A percentile compares a stretch with the other conserved stretches of the same genome.
Conservation (phyloP, 2,329 filamentous ascomycete genomes). For the Penicillium sp. region DNA sequence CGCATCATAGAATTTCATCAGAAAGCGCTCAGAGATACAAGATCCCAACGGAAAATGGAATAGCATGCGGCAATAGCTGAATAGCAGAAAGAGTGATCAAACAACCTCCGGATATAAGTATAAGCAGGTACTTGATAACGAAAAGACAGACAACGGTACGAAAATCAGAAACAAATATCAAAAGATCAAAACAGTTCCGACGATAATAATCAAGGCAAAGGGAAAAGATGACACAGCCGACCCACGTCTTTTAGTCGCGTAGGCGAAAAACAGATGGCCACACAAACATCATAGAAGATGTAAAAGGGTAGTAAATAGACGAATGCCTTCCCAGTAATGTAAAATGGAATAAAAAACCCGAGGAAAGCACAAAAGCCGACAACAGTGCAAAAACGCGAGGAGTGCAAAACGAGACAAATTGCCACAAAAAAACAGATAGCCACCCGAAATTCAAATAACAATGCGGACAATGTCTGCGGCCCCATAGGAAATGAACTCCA, state of each 20-base stretch:
- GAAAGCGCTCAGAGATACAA: conserved; percentile 13
- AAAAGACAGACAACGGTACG: conserved; percentile 15
- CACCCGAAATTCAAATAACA: conserved; percentile 27
- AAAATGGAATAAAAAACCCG: conserved; percentile 12
- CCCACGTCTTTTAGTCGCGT: conserved; percentile 21
- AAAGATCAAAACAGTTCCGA: not conserved
- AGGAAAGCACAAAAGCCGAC: conserved; percentile 1
- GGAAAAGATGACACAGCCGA: conserved; percentile 25
- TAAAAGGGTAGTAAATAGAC: conserved; percentile 14
- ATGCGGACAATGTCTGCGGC: conserved; percentile 5
- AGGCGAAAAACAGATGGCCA: conserved; percentile 13
- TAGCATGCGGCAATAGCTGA: conserved; percentile 9
- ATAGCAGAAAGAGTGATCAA: conserved; percentile 35
- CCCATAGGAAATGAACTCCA: conserved; percentile 4
- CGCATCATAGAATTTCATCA: conserved; percentile 4
- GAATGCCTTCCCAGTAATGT: conserved; percentile 23
- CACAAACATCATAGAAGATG: conserved; percentile 3
- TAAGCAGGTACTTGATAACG: conserved; percentile 20
- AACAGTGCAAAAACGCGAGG: conserved; percentile 8
- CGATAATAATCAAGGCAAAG: not conserved
- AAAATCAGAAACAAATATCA: conserved; percentile 6
- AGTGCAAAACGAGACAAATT: conserved; percentile 8
- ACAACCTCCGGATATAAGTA: conserved; percentile 39
- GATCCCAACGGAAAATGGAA: conserved; percentile 1
- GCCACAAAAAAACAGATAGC: conserved; percentile 24